A percentile compares a stretch with the other conserved stretches of the same genome.
phyloP scores from a whole-genome alignment of 495 filamentous ascomycete genomes.

The Neurospora sp. region DNA sequence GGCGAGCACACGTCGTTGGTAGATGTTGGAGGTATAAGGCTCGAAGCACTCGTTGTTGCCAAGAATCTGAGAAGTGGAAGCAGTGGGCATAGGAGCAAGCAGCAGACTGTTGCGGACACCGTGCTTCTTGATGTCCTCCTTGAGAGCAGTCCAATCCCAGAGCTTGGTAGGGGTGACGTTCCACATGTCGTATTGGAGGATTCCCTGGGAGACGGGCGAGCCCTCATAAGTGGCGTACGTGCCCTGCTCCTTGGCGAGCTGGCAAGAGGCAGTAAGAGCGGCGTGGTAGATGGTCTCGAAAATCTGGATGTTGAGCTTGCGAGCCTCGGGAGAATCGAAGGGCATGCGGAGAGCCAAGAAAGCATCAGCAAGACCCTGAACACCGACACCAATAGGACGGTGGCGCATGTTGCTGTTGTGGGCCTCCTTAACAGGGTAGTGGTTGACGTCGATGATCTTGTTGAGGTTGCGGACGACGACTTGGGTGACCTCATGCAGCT shows the following conservation, averaged over 20 bases:
- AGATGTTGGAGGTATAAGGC: conserved; percentile 99
- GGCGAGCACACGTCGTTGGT: conserved; percentile 93
- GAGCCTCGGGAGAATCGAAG: conserved; percentile 90
- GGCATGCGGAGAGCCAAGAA: conserved; percentile 95
- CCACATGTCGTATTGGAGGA: conserved; percentile 99
- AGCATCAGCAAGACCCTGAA: conserved; percentile 96
- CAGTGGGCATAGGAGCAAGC: conserved; percentile 96
- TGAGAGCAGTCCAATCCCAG: conserved; percentile 91
- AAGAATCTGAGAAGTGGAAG: conserved; percentile 89
- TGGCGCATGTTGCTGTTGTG: conserved; percentile 90
- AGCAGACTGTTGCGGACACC: conserved; percentile 92
- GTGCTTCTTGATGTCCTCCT: conserved; percentile 80
- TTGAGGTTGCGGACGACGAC: conserved; percentile 89
- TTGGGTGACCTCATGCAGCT: conserved; percentile 84
- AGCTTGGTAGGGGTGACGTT: conserved; percentile 82
- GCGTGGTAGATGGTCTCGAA: conserved; percentile 99
- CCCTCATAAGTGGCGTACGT: conserved; percentile 85
- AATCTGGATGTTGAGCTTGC: conserved; percentile 91
- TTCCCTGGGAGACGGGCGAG: conserved; percentile 88
- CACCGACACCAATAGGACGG: conserved; percentile 87
- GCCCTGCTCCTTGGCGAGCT: conserved; percentile 73
- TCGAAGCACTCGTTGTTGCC: conserved; percentile 99
- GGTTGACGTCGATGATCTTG: conserved; percentile 94
- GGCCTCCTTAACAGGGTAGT: conserved; percentile 93
- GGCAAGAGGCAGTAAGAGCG: conserved; percentile 77